Evolutionary conservation across 345 rosid genomes (phyloP).

Genomic region (Kandelia obovata): DNA sequence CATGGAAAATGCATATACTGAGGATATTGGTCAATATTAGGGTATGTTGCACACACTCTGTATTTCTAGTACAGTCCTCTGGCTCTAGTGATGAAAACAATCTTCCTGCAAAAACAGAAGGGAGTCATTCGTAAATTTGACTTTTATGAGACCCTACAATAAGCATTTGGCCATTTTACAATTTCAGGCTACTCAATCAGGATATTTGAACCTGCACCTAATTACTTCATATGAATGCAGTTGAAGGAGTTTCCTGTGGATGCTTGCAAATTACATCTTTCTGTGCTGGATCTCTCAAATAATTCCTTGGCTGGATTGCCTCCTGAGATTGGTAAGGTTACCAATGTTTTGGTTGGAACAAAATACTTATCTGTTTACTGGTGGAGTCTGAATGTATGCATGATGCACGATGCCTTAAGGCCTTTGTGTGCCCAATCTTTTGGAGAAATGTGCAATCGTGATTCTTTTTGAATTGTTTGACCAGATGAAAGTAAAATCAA

Average conservation of each 20-base stretch:
- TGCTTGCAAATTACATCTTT: conserved; percentile 68
- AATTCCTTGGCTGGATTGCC: conserved; percentile 86
- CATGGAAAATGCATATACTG: not conserved
- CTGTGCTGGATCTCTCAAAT: conserved; percentile 85
- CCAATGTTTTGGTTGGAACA: conserved; percentile 12
- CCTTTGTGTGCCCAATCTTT: too few species aligned
- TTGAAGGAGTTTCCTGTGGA: conserved; percentile 77
- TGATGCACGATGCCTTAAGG: not conserved
- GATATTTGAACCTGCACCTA: conserved; percentile 9
- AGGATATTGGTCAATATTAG: not conserved
- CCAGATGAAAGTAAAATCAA: not conserved
- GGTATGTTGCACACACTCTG: too few species aligned
- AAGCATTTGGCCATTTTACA: not conserved
- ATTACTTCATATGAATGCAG: conserved; percentile 42
- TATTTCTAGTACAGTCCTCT: too few species aligned
- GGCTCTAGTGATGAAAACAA: too few species aligned
- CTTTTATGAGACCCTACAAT: too few species aligned
- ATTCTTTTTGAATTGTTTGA: not conserved
- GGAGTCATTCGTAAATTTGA: too few species aligned
- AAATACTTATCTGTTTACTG: conserved; percentile 4
- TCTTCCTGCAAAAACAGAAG: too few species aligned
- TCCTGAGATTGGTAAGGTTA: conserved; percentile 72
- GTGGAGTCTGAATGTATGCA: conserved; percentile 5
- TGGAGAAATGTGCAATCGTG: too few species aligned
- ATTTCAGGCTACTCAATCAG: not conserved